These are phyloP conservation scores for Thraustochytrium striatum DNA, from an alignment of 352 stramenopile genomes.

Conservation along the genomic window DNA sequence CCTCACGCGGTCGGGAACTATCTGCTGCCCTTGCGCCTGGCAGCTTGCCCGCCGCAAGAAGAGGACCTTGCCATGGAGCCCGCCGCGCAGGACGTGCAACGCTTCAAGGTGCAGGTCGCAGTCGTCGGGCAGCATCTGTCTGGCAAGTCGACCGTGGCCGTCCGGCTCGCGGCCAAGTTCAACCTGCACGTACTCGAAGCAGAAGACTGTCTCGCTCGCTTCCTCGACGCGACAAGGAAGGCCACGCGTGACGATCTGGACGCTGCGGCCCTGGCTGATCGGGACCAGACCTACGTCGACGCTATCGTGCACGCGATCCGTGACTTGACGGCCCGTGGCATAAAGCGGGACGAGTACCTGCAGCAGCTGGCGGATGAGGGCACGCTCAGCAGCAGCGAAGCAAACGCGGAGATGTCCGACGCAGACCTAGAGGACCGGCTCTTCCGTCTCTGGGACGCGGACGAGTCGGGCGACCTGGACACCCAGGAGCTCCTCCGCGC, in stretches of 20 bases:
- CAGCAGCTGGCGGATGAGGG: not conserved
- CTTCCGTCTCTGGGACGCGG: slow-evolving; percentile 38
- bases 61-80: not conserved
- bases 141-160: slow-evolving; percentile 20
- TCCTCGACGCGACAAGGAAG: too few relatives aligned
- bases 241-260: not conserved
- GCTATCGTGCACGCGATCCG: slow-evolving; percentile 22
- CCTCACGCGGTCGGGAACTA: slow-evolving; percentile 19
- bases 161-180: slow-evolving; percentile 7
- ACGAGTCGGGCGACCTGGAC: slow-evolving; percentile 38
- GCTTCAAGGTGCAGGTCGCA: slow-evolving; percentile 27
- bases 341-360: not conserved
- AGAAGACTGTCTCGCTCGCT: not conserved
- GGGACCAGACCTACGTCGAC: slow-evolving; percentile 30
- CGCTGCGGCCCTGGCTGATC: not conserved
- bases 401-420: not conserved
- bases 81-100: not conserved
- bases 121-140: slow-evolving; percentile 2
- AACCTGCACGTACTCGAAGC: slow-evolving; percentile 20
- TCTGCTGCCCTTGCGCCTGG: not conserved
- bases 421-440: not conserved
- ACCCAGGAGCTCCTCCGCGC: slow-evolving; percentile 35
- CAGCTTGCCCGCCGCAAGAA: not conserved
- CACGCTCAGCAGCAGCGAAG: not conserved
- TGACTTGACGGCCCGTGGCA: not conserved